Evolutionary conservation across 805 yeast species (phyloP), one percentile per base, ranked within the genome.

Genomic region (Candida ovalis): DNA sequence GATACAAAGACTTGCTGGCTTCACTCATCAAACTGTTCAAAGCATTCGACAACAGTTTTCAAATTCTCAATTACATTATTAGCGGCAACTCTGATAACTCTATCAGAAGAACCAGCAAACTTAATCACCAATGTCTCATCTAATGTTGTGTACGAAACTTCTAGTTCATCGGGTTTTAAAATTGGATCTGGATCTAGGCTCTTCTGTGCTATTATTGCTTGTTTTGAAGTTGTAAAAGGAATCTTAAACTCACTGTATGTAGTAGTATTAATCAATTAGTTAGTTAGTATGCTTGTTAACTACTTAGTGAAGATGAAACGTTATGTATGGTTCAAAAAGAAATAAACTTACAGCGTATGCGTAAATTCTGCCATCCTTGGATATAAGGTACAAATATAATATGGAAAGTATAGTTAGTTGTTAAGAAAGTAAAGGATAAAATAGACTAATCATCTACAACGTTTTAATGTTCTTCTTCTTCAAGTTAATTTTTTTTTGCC

Each of bases 51-150:
- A 2, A 86, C 77, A 0, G 94, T 82, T 59, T 84, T 84, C 47
- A 88, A 64, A 52, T 83, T 84, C 60, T 89, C 96, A 47, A 91
- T 71, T 17, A 86, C 77, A 54, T 84, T 85, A 65, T 89, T 88
- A 18, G 86, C 88, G 8, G 95, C 95, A 5, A 89, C 96, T 52
- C 97, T 72, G 44, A 90, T 75, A 6, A 82, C 82, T 40, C 96
- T 71, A 54, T 86, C 95, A 44, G 87, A 82, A 0, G 73, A 72
- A 1, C 89, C 88, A 7, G 69, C 63, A 55, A 88, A 86, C 1
- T 58, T 52, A 25, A 82, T 76, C 2, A 62, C 49, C 37, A 88
- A 69, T 1, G 44, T 43, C 2, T 48, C 58, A 1, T 63, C 76
- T 3, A 68, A 60, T 0, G 68, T 60, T 5, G 60, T 40, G 52